These are phyloP conservation scores for Santalum album DNA, from an alignment of 164 flowering plant genomes.

Conservation along the genomic window DNA sequence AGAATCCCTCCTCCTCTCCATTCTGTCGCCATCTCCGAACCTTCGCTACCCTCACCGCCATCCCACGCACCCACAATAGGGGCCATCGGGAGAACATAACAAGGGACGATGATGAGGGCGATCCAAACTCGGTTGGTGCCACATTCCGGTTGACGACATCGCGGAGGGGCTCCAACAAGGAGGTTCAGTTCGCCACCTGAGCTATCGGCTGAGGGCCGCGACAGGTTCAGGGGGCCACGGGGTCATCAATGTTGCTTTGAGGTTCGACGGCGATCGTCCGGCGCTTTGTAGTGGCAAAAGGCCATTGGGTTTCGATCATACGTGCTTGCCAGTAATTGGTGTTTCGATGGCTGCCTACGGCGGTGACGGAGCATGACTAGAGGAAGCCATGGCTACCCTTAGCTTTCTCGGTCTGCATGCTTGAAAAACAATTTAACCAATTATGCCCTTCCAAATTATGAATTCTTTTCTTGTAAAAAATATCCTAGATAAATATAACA, in stretches of 20 bases:
- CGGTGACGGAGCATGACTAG: too few relatives aligned
- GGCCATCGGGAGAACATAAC: slow-evolving; percentile 13
- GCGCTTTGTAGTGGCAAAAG: background rate
- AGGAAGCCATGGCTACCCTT: too few relatives aligned
- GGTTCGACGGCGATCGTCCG: slow-evolving; percentile 11
- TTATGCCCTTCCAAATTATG: too few relatives aligned
- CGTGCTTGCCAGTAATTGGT: slow-evolving; percentile 13
- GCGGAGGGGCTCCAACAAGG: slow-evolving; percentile 15
- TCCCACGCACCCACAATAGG: background rate
- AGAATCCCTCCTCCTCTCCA: slow-evolving; percentile 9
- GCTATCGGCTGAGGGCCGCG: slow-evolving; percentile 31
- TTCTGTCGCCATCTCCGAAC: slow-evolving; percentile 27
- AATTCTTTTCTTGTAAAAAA: too few relatives aligned
- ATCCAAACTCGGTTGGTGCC: slow-evolving; percentile 37
- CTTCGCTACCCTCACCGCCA: slow-evolving; percentile 23
- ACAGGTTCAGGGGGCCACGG: slow-evolving; percentile 36
- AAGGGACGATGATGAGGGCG: slow-evolving; percentile 23
- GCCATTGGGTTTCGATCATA: background rate
- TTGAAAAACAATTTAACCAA: too few relatives aligned
- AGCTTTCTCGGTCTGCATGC: too few relatives aligned
- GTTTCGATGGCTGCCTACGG: slow-evolving; percentile 11
- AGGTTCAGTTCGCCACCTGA: slow-evolving; percentile 20
- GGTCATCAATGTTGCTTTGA: slow-evolving; percentile 26
- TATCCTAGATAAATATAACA: too few relatives aligned
- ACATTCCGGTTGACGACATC: slow-evolving; percentile 29